These are phyloP conservation scores for Schwanniomyces pseudopolymorphus DNA, from an alignment of 805 yeast genomes.

Conservation along the genomic window DNA sequence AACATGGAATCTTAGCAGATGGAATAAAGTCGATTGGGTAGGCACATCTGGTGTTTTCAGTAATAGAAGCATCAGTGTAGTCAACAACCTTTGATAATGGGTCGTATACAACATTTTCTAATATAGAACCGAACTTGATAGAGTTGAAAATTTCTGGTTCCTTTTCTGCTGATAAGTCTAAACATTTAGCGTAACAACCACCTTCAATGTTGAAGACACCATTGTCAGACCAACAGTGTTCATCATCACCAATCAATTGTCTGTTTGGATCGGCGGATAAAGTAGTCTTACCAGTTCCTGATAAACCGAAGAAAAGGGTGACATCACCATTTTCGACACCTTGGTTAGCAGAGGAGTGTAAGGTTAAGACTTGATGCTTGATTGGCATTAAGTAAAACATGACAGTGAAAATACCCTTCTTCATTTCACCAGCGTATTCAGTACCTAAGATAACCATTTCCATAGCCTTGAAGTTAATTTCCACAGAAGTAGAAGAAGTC, in stretches of 20 bases:
- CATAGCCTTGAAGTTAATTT: constrained; percentile 94
- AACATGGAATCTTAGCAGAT: constrained; percentile 93
- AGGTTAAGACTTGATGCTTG: constrained; percentile 83
- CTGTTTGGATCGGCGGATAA: constrained; percentile 95
- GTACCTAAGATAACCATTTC: constrained; percentile 99
- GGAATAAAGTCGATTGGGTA: constrained; percentile 97
- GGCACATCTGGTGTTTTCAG: constrained; percentile 98
- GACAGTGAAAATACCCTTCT: constrained; percentile 97
- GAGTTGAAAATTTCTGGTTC: constrained; percentile 98
- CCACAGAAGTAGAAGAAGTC: constrained; percentile 95
- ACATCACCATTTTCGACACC: constrained; percentile 81
- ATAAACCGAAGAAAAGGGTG: constrained; percentile 91
- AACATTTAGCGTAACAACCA: constrained; percentile 98
- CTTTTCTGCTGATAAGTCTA: constrained; percentile 83
- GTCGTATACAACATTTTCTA: constrained; percentile 91
- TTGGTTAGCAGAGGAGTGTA: constrained; percentile 94
- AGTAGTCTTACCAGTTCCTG: constrained; percentile 98
- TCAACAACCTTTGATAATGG: constrained; percentile 78
- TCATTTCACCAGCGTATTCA: constrained; percentile 99
- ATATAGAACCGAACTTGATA: constrained; percentile 88
- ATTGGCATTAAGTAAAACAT: constrained; percentile 99
- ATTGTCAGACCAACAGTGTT: constrained; percentile 98
- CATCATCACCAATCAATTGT: constrained; percentile 94
- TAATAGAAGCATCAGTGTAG: constrained; percentile 74
- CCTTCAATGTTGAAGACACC: constrained; percentile 99